These are phyloP conservation scores for Pulveroboletus ridleyi DNA, from an alignment of 1,284 basidiomycete genomes.

Conservation along the genomic window DNA sequence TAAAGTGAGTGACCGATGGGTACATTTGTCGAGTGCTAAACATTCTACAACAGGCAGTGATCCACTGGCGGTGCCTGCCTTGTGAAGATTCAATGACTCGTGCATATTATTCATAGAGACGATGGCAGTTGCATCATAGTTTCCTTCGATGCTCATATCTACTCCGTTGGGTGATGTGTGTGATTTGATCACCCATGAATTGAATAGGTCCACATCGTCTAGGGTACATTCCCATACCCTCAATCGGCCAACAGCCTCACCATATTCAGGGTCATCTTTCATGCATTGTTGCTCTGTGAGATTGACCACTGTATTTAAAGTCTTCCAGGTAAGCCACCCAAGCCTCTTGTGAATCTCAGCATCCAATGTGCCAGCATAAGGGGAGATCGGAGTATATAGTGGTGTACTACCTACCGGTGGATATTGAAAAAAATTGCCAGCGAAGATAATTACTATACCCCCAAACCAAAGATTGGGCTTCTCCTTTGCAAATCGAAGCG, in stretches of 20 bases:
- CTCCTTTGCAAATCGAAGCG: slow-evolving; percentile 25
- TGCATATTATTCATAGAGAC: not conserved
- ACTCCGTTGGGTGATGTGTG: not conserved
- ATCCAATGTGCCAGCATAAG: slow-evolving; percentile 12
- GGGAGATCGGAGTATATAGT: slow-evolving; percentile 32
- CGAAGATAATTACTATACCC: slow-evolving; percentile 11
- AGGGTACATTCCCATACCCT: not conserved
- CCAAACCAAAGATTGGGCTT: slow-evolving; percentile 12
- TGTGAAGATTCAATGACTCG: not conserved
- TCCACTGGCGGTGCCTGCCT: no score
- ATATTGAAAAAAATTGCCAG: slow-evolving; percentile 31
- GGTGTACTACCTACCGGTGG: slow-evolving; percentile 31
- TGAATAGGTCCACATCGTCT: not conserved
- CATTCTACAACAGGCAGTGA: no score
- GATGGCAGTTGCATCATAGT: not conserved
- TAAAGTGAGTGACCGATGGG: no score
- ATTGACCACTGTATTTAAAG: slow-evolving; percentile 31
- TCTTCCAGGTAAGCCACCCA: slow-evolving; percentile 35
- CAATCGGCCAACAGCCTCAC: not conserved
- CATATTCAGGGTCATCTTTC: slow-evolving; percentile 38
- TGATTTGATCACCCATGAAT: not conserved
- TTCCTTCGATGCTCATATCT: not conserved
- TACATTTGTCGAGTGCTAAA: no score
- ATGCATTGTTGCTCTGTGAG: slow-evolving; percentile 39
- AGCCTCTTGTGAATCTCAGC: slow-evolving; percentile 16